Conservation (phyloP, 2,329 filamentous ascomycete genomes). For the Colletotrichum limetticola region DNA sequence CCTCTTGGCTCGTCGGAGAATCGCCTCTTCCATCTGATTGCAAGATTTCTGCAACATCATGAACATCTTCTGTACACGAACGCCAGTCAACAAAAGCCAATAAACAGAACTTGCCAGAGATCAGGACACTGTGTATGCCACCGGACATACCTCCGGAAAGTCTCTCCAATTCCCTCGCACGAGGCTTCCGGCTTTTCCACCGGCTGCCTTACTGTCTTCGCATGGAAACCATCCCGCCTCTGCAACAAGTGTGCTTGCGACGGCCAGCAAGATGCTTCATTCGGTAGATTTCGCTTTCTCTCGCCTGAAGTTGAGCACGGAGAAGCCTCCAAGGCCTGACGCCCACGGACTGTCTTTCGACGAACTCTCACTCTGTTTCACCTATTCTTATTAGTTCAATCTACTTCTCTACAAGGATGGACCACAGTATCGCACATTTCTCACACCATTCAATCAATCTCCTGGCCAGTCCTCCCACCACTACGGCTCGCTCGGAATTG, state of each 20-base stretch:
- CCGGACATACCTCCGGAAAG: not conserved
- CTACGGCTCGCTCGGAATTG: slow-evolving; percentile 21
- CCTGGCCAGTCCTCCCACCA: not conserved
- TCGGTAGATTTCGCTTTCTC: not conserved
- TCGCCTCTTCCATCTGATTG: not conserved
- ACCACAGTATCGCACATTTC: not conserved
- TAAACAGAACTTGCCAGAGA: not conserved
- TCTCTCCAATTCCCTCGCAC: not conserved
- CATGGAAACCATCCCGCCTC: slow-evolving; percentile 18
- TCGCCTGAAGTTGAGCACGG: slow-evolving; percentile 23
- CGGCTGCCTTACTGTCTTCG: not conserved
- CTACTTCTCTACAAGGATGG: slow-evolving; percentile 6
- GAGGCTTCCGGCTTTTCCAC: not conserved
- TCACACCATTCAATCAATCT: not conserved
- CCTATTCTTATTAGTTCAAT: slow-evolving; percentile 11
- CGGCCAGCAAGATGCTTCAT: slow-evolving; percentile 10
- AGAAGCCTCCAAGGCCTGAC: slow-evolving; percentile 23
- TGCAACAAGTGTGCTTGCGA: slow-evolving; percentile 24
- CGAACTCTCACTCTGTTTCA: slow-evolving; percentile 32
- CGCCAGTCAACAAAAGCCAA: not conserved
- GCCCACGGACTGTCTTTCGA: slow-evolving; percentile 23
- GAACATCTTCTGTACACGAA: not conserved
- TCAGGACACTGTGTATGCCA: not conserved
- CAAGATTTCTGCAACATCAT: not conserved
- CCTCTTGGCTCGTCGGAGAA: not conserved